Base-by-base conservation (phyloP, 1,284 basidiomycete genomes). In the Coriolopsis trogii region DNA sequence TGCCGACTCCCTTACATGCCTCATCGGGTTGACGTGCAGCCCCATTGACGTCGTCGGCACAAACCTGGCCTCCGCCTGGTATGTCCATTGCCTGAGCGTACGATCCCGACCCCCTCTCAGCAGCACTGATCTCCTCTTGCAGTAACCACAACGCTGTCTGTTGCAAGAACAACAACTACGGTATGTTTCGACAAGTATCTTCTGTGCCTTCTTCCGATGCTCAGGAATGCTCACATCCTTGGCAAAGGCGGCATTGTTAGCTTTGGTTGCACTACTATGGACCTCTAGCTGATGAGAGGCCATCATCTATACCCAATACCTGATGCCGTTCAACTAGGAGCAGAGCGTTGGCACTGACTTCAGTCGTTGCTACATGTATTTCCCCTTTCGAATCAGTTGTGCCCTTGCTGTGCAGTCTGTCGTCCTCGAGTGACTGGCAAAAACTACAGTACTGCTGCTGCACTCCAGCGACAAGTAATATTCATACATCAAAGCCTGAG, bases 21-120 rank as follows among this genome's bases (percentile, higher is more conserved):
- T 49, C 26, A 37, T 65, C 37, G 62, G 62, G 6, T 4, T 60
- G 36, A 34, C 47, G 33, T 65, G 65, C 57, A 49, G 46, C 15
- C 63, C 66, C 1, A 48, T 66, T 46, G 50, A 26, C 49, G 59
- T 59, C 48, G 49, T 66, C 26, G 63, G 61, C 40, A 41, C 44
- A 26, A 52, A 41, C 15, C 10, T 37, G 18, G 65, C 65, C 43
- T 46, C 56, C 23, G 70, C 73, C 58, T 53, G 65, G 48, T 53
- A 58, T n/a, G 61, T 66, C 21, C n/a, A n/a, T n/a, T n/a, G n/a
- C n/a, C n/a, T n/a, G n/a, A n/a, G 1, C n/a, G n/a, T 36, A 18
- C 33, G 7, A 4, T 5, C 31, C 13, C 31, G 12, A 5, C 5
- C 13, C 31, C 13, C 20, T 12, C 4, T 15, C 3, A 7, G n/a